Evolutionary conservation across 2,329 filamentous ascomycete genomes (phyloP), one percentile per base, ranked within the genome.

Genomic region (Colletotrichum sp.): DNA sequence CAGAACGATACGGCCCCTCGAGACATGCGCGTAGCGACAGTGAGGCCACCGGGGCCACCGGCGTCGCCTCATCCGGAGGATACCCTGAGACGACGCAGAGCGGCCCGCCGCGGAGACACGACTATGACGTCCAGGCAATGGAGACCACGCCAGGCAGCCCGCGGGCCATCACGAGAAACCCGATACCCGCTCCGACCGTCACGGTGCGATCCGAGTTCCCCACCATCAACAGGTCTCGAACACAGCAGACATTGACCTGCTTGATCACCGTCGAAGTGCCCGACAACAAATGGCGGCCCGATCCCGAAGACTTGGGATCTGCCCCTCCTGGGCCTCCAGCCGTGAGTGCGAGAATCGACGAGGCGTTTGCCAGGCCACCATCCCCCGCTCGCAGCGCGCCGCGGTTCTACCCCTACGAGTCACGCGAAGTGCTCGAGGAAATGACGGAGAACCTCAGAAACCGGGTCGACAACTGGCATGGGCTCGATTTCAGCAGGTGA

Each of bases 401-500:
- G 10, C 89, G 91, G 3, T 92, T 94, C 77, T 89, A 91, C 75
- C 93, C 94, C 1, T 95, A 94, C 79, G 95, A 97, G 83, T 91
- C 94, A 4, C 89, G 92, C 4, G 94, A 96, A 79, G 92, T 93
- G 7, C 84, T 98, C 73, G 94, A 97, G 70, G 93, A 96, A 78
- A 94, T 97, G 81, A 97, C 96, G 0, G 95, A 98, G 81, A 95
- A 93, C 77, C 86, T 99, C 74, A 93, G 95, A 73, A 91, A 88
- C 61, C 93, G 96, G n/a, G 97, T 99, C 13, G 97, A 99, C 80
- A 98, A 98, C 80, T 99, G 97, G 97, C 97, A 99, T 83, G 96
- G 97, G 0, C 89, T 99, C 24, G 96, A 98, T 82, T 98, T 98
- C 81, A 92, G 92, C 81, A 92, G 95, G 90, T 94, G 86, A 80